Evolutionary conservation across 129 eudicot species (phyloP).

Genomic region (Dittrichia graveolens): DNA sequence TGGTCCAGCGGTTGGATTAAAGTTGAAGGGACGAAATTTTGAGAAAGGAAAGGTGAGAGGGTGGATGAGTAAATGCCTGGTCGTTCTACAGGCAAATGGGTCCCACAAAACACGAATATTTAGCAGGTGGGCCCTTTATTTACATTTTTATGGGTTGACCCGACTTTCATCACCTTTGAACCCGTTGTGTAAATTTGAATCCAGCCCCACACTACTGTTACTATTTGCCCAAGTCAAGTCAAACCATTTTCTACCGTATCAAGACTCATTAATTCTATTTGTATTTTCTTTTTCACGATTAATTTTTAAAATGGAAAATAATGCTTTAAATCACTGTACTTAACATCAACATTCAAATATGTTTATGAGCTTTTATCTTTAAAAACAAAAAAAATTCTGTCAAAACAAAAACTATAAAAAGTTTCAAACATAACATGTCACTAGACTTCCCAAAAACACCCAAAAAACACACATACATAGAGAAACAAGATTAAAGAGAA

Average conservation of each 20-base stretch:
- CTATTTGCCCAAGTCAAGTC: conserved; percentile 25
- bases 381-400: too few relatives aligned
- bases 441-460: too few relatives aligned
- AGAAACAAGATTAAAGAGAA: too few relatives aligned
- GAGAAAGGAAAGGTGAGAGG: conserved; percentile 36
- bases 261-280: neutral
- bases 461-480: too few relatives aligned
- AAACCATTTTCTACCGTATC: neutral
- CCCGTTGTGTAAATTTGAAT: conserved; percentile 30
- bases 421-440: too few relatives aligned
- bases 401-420: too few relatives aligned
- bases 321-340: too few relatives aligned
- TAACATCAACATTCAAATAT: too few relatives aligned
- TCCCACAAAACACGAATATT: conserved; percentile 25
- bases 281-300: too few relatives aligned
- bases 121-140: conserved; percentile 10
- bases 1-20: conserved; percentile 26
- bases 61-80: conserved; percentile 40
- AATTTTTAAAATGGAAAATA: too few relatives aligned
- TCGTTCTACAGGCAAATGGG: conserved; percentile 21
- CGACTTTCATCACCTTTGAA: conserved; percentile 21
- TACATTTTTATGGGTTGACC: conserved; percentile 29
- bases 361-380: too few relatives aligned
- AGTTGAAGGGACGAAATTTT: conserved; percentile 17
- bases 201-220: conserved; percentile 6